phyloP scores from a whole-genome alignment of 495 filamentous ascomycete species.

The Aspergillus haitiensis region DNA sequence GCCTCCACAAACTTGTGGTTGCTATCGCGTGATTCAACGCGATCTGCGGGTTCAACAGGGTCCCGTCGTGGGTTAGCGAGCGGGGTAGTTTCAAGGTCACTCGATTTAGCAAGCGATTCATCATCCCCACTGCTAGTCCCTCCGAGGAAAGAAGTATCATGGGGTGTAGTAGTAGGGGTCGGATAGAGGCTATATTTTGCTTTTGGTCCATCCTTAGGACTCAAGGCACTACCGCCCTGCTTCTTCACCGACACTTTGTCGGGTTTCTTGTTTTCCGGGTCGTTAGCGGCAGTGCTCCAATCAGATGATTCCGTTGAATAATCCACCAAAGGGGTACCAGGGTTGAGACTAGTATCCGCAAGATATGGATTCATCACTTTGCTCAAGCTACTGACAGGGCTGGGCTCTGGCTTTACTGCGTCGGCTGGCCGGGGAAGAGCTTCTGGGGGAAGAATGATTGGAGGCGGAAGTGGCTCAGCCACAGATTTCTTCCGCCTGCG shows the following conservation, averaged over 20 bases:
- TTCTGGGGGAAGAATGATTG: constrained; percentile 46
- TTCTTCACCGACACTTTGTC: constrained; percentile 26
- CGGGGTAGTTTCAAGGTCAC: constrained; percentile 22
- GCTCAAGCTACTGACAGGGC: constrained; percentile 85
- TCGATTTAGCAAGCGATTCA: constrained; percentile 25
- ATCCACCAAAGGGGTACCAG: constrained; percentile 18
- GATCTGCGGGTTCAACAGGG: constrained; percentile 6
- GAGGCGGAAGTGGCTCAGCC: constrained; percentile 54
- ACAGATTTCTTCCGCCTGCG: constrained; percentile 86
- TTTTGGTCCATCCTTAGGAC: constrained; percentile 25
- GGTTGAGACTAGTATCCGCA: constrained; percentile 24
- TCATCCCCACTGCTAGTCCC: constrained; percentile 53
- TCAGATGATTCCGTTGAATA: constrained; percentile 29
- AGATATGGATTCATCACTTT: constrained; percentile 91
- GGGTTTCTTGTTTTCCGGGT: constrained; percentile 22
- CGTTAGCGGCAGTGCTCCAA: constrained; percentile 20
- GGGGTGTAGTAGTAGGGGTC: constrained; percentile 23
- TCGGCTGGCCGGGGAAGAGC: constrained; percentile 33
- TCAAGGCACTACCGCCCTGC: constrained; percentile 30
- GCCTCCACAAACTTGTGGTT: constrained; percentile 8
- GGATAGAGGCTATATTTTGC: constrained; percentile 33
- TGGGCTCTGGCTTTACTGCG: constrained; percentile 49
- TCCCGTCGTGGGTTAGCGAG: constrained; percentile 23
- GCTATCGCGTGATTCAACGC: constrained; percentile 10
- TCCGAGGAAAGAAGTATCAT: constrained; percentile 52